These are phyloP conservation scores for Diplosphaera chodatii DNA, from an alignment of 139 green algal species.

Conservation along the genomic window DNA sequence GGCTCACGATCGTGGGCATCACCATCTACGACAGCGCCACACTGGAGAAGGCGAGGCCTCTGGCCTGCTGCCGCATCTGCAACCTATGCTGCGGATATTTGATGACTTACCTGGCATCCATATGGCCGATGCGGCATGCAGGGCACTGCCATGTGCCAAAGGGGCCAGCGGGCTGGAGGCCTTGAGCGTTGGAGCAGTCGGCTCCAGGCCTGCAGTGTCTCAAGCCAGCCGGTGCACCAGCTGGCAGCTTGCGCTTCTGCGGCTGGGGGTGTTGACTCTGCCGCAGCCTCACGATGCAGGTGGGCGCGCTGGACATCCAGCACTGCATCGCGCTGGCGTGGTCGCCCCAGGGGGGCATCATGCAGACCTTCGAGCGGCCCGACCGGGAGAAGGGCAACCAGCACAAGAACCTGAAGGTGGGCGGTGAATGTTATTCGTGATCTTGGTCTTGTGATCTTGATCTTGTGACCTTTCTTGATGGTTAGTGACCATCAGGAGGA, in stretches of 20 bases:
- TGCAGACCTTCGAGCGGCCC: slow-evolving; percentile 58
- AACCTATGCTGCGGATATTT: not conserved
- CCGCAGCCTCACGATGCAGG: no score
- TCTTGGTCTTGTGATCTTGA: not conserved
- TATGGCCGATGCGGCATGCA: no score
- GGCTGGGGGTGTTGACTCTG: no score
- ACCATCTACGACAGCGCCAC: slow-evolving; percentile 16
- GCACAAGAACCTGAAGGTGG: slow-evolving; percentile 61
- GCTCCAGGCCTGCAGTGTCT: no score
- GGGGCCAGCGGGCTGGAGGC: no score
- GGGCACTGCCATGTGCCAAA: no score
- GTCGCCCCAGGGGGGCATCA: slow-evolving; percentile 32
- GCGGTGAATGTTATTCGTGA: not conserved
- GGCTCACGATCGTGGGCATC: slow-evolving; percentile 16
- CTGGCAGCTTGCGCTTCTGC: no score
- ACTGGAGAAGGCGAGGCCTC: not conserved
- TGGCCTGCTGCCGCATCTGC: no score
- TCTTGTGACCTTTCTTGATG: not conserved
- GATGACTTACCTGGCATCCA: not conserved
- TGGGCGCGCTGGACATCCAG: slow-evolving; percentile 16
- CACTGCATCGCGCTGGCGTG: slow-evolving; percentile 34
- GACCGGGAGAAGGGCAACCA: slow-evolving; percentile 36
- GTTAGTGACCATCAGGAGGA: not conserved
- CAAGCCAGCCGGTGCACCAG: no score
- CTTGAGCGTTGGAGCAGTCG: no score